Conservation (phyloP, 208 protist genomes). For the Trypanosoma boissoni region DNA sequence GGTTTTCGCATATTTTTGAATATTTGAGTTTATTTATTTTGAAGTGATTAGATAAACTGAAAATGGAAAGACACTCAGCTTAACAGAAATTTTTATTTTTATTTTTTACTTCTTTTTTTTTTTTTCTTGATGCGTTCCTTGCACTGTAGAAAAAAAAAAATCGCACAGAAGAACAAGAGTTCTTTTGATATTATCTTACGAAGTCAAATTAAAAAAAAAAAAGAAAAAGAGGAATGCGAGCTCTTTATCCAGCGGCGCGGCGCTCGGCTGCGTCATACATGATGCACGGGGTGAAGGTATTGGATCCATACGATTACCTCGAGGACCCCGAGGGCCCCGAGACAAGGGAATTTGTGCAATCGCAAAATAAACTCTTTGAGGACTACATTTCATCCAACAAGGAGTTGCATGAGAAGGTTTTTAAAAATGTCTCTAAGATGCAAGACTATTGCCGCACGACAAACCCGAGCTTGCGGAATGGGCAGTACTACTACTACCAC, state of each 20-base stretch:
- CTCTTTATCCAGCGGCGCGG: constrained; percentile 54
- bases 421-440: constrained; percentile 40
- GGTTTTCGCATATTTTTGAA: too few relatives aligned
- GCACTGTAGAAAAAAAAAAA: background rate
- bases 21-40: too few relatives aligned
- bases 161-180: background rate
- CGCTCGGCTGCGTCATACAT: constrained; percentile 56
- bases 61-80: too few relatives aligned
- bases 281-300: constrained; percentile 67
- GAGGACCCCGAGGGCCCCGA: constrained; percentile 86
- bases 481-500: constrained; percentile 85
- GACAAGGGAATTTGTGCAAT: constrained; percentile 84
- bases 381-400: constrained; percentile 57
- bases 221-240: constrained; percentile 18
- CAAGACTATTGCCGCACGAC: constrained; percentile 84
- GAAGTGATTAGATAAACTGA: too few relatives aligned
- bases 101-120: constrained; percentile 6
- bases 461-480: constrained; percentile 50
- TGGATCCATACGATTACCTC: constrained; percentile 93
- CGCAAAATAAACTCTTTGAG: constrained; percentile 78
- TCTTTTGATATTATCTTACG: background rate
- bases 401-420: constrained; percentile 55
- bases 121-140: background rate
- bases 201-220: constrained; percentile 3
- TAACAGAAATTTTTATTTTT: constrained; percentile 1